A percentile compares a stretch with the other conserved stretches of the same genome.
Evolutionary conservation across 2,329 filamentous ascomycete species (phyloP).

Genomic region (Metarhizium guizhouense): DNA sequence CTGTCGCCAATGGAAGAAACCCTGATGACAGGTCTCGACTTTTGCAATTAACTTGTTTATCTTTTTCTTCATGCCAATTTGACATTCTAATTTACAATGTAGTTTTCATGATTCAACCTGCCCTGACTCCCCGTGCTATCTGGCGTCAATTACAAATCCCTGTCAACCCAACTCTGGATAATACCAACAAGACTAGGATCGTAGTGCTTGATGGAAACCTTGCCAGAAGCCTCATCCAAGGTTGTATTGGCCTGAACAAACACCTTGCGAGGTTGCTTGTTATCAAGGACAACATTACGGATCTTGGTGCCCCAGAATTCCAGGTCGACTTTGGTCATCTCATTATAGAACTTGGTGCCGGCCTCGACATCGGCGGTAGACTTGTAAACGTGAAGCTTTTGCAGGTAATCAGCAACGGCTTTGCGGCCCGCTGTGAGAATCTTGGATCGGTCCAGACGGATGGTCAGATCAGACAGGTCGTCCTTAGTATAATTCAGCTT

Average conservation of each 20-base stretch:
- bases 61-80: not conserved
- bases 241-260: slow-evolving; percentile 92
- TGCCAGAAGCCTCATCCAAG: slow-evolving; percentile 56
- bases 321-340: slow-evolving; percentile 72
- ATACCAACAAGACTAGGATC: slow-evolving; percentile 72
- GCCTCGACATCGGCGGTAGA: slow-evolving; percentile 73
- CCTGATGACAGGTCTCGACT: not conserved
- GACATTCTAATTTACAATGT: slow-evolving; percentile 2
- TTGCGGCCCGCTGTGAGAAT: slow-evolving; percentile 76
- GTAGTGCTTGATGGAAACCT: slow-evolving; percentile 76
- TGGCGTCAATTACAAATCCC: slow-evolving; percentile 30
- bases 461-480: slow-evolving; percentile 71
- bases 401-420: slow-evolving; percentile 78
- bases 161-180: slow-evolving; percentile 72
- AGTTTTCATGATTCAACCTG: not conserved
- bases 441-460: slow-evolving; percentile 76
- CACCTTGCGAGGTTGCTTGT: slow-evolving; percentile 78
- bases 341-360: slow-evolving; percentile 71
- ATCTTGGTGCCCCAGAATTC: slow-evolving; percentile 80
- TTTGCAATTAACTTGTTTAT: slow-evolving; percentile 8
- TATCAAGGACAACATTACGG: slow-evolving; percentile 62
- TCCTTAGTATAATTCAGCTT: slow-evolving; percentile 65
- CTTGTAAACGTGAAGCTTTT: slow-evolving; percentile 91
- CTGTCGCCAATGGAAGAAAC: not conserved
- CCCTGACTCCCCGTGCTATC: not conserved